Evolutionary conservation across 305 asterid species (phyloP).

Genomic region (Fraxinus greggii): DNA sequence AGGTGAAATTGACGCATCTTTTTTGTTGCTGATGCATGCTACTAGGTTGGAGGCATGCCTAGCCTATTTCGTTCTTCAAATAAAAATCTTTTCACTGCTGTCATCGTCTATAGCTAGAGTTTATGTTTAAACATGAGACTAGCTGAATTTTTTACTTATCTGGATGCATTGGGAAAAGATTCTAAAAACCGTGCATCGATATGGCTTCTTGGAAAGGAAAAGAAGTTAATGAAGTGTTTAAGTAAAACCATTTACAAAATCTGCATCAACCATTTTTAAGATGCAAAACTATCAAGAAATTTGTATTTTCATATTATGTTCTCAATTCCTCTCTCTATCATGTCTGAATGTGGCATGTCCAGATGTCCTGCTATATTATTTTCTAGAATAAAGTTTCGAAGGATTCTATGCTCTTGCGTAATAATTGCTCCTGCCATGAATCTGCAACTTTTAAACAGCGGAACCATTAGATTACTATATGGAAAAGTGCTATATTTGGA

Average conservation of each 20-base stretch:
- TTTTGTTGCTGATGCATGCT: slow-evolving; percentile 15
- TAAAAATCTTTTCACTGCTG: slow-evolving; percentile 2
- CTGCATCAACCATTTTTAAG: slow-evolving; percentile 4
- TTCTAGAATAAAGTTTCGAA: neutral
- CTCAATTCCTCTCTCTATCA: neutral
- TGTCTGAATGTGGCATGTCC: neutral
- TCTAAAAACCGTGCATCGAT: slow-evolving; percentile 1
- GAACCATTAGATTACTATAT: neutral
- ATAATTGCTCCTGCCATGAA: neutral
- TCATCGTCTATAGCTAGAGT: neutral
- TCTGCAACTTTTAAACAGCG: neutral
- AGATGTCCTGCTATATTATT: neutral
- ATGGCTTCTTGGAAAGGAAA: neutral
- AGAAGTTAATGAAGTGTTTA: neutral
- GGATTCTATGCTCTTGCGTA: neutral
- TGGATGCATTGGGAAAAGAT: slow-evolving; percentile 2
- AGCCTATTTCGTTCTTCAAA: slow-evolving; percentile 11
- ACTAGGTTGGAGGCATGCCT: slow-evolving; percentile 15
- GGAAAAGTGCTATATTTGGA: neutral
- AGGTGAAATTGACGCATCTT: slow-evolving; percentile 21
- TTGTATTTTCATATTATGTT: neutral
- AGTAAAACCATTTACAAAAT: neutral
- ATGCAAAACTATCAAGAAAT: neutral
- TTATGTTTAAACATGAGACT: neutral
- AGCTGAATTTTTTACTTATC: neutral